These are phyloP conservation scores for Pythium utonaiense DNA, from an alignment of 352 stramenopile species.

Conservation along the genomic window DNA sequence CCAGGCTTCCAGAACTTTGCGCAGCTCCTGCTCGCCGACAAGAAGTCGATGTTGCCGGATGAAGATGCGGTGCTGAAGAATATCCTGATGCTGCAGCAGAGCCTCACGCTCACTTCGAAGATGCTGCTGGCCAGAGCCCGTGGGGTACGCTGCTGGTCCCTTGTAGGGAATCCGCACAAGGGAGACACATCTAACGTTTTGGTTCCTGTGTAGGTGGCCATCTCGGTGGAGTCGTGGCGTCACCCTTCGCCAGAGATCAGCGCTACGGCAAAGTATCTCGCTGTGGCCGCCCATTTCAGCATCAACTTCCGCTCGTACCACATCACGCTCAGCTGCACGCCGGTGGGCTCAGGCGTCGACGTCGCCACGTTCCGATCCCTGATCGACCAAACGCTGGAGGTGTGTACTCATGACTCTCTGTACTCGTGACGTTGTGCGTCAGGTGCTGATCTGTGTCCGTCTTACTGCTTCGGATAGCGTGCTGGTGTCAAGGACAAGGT, in stretches of 20 bases:
- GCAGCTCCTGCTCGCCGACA: constrained; percentile 62
- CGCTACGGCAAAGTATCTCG: constrained; percentile 51
- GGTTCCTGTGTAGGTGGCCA: constrained; percentile 29
- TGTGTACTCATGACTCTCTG: constrained; percentile 7
- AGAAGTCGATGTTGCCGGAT: constrained; percentile 51
- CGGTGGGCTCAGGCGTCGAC: constrained; percentile 35
- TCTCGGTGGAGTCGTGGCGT: constrained; percentile 69
- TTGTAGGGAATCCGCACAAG: background rate
- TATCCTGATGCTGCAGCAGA: constrained; percentile 67
- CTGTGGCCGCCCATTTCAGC: constrained; percentile 73
- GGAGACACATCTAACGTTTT: background rate
- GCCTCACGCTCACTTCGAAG: constrained; percentile 62
- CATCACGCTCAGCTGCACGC: constrained; percentile 51
- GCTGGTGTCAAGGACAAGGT: constrained; percentile 75
- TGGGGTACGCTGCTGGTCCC: constrained; percentile 28
- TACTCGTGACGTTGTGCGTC: too few species aligned
- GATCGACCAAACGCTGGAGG: constrained; percentile 58
- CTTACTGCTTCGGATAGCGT: constrained; percentile 21
- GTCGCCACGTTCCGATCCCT: constrained; percentile 44
- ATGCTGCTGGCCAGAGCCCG: constrained; percentile 55
- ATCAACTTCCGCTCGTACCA: constrained; percentile 70
- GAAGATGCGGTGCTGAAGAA: constrained; percentile 60
- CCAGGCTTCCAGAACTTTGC: constrained; percentile 72
- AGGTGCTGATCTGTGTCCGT: background rate
- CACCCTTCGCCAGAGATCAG: constrained; percentile 31